Evolutionary conservation across 164 flowering plant species (phyloP).

Genomic region (Tetrastigma voinierianum): DNA sequence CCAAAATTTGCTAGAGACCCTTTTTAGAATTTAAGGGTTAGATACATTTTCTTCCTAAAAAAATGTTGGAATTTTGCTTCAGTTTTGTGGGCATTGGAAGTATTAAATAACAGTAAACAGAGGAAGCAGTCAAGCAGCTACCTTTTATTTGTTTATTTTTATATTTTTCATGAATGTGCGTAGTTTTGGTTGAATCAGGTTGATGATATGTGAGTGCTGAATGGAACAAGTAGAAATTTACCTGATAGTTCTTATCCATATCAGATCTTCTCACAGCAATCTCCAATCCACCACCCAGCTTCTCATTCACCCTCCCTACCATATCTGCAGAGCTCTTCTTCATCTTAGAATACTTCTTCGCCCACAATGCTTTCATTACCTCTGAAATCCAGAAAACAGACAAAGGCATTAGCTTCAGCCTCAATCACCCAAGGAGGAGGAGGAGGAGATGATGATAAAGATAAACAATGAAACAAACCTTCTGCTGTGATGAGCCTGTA

Average conservation of each 20-base stretch:
- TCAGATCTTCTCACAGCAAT: constrained; percentile 24
- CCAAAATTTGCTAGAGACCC: too few species aligned
- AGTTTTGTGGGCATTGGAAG: too few species aligned
- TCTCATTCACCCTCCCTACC: constrained; percentile 19
- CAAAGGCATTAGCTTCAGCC: constrained; percentile 1
- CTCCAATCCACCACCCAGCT: constrained; percentile 16
- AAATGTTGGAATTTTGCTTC: too few species aligned
- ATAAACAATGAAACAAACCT: constrained; percentile 38
- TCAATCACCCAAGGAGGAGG: neutral
- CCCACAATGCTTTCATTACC: constrained; percentile 88
- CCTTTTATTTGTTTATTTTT: neutral
- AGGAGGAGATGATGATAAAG: neutral
- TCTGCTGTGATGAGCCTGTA: constrained; percentile 77
- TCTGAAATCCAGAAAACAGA: constrained; percentile 42
- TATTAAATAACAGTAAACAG: too few species aligned
- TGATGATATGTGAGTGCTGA: neutral
- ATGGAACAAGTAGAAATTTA: constrained; percentile 12
- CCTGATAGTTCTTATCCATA: constrained; percentile 40
- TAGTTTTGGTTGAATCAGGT: too few species aligned
- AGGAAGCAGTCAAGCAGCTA: too few species aligned
- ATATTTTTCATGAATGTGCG: neutral
- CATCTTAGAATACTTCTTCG: constrained; percentile 71
- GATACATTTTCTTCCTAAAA: too few species aligned
- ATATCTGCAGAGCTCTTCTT: constrained; percentile 36
- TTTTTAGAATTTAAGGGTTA: too few species aligned